Conservation (phyloP, 371 early-diverging fungal species). For the Apophysomyces variabilis region DNA sequence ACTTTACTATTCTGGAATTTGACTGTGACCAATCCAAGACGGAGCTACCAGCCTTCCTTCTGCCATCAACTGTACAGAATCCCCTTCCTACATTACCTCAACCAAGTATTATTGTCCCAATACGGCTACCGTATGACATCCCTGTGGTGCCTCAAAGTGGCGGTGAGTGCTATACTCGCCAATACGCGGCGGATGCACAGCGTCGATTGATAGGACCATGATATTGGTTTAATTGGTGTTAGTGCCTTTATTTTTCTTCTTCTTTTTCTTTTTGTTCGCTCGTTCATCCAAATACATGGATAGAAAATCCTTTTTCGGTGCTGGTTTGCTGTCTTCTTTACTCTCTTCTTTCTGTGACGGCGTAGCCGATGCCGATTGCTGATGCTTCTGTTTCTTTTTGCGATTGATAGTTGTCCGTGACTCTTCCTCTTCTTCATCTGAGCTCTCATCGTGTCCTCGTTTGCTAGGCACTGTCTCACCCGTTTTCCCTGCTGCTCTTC, state of each 20-base stretch:
- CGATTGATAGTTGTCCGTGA: constrained; percentile 33
- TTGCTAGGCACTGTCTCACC: constrained; percentile 19
- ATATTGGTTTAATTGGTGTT: not conserved
- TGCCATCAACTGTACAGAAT: constrained; percentile 16
- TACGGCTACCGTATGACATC: constrained; percentile 65
- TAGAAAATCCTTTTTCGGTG: constrained; percentile 50
- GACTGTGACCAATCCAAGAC: not conserved
- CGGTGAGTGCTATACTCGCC: constrained; percentile 24
- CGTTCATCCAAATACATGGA: constrained; percentile 59
- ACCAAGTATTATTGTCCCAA: constrained; percentile 36
- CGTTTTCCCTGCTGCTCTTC: constrained; percentile 32
- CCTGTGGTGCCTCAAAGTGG: constrained; percentile 53
- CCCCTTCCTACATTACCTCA: constrained; percentile 8
- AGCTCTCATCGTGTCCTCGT: constrained; percentile 30
- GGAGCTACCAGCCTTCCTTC: constrained; percentile 1
- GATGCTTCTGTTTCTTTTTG: constrained; percentile 16
- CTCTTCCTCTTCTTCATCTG: constrained; percentile 53
- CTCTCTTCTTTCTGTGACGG: constrained; percentile 2
- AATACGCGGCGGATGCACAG: constrained; percentile 13
- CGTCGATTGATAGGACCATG: not conserved
- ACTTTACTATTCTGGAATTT: no score
- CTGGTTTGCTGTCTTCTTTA: not conserved
- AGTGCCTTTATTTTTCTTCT: constrained; percentile 36
- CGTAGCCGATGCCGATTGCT: constrained; percentile 10
- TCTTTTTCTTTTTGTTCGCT: constrained; percentile 57